Evolutionary conservation across 116 monocot genomes (phyloP), one percentile per base, ranked within the genome.

Genomic region (Papilionanthe hybrid): DNA sequence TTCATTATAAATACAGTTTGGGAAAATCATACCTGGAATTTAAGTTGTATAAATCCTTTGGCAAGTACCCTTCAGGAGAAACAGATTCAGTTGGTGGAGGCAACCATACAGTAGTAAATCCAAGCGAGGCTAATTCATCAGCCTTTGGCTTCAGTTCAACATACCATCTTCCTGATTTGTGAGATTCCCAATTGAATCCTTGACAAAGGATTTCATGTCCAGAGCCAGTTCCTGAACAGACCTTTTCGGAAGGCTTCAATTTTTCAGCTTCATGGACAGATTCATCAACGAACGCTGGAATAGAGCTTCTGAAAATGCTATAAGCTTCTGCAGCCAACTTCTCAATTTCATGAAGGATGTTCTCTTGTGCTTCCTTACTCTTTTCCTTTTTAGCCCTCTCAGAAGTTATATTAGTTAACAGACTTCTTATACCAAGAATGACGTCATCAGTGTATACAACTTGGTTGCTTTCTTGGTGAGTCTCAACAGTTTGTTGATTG

Each of bases 1-100:
- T 17, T 53, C 15, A 23, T 73, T 44, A 73, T 44, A 73, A 73
- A 73, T 42, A 44, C 44, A 73, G 69, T 73, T 73, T 44, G 43
- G 28, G 3, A 55, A 4, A 85, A 12, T 74, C 67, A 29, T 84
- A 92, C 97, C 94, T 91, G 67, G 97, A 97, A 82, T 92, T 92
- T 74, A 97, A 85, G 85, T 97, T 97, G 60, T 97, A 97, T 80
- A 94, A 91, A 88, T 97, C 97, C 85, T 81, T 94, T 75, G 97
- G 97, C 97, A 97, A 94, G 86, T 97, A 97, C n/a, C 97, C 97
- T 87, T 97, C 92, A 87, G 97, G 91, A 32, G 97, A 97, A 53
- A 97, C 94, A 76, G 97, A 97, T 82, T 91, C 97, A 58, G 97
- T 97, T 75, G 97, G 97, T 45, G 97, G 97, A 29, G 97, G 97